Evolutionary conservation across 768 basidiomycete genomes (phyloP).

Genomic region (Grammothele lineata): DNA sequence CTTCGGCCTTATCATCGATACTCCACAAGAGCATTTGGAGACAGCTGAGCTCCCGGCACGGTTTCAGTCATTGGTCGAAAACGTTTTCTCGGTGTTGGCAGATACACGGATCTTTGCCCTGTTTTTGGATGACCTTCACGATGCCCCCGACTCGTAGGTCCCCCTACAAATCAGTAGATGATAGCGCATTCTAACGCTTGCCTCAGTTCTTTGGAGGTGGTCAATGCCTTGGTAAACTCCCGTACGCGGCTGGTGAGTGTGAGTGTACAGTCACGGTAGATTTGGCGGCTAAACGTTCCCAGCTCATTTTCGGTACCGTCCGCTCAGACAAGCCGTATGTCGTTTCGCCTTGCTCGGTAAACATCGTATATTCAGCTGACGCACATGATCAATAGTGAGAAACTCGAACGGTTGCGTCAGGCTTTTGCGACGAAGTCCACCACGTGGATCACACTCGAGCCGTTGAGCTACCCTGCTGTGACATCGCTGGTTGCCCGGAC

Average conservation of each 20-base stretch:
- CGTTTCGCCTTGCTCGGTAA: no score
- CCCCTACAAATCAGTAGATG: not conserved
- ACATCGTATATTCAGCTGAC: no score
- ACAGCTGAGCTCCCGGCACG: conserved; percentile 61
- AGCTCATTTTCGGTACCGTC: conserved; percentile 64
- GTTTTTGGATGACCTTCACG: conserved; percentile 72
- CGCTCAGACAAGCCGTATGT: conserved; percentile 52
- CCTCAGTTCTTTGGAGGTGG: conserved; percentile 57
- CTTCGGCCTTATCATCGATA: conserved; percentile 48
- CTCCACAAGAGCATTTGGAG: conserved; percentile 50
- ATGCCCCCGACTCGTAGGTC: conserved; percentile 63
- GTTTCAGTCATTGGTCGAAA: conserved; percentile 68
- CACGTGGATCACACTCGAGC: conserved; percentile 67
- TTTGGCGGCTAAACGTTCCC: conserved; percentile 6
- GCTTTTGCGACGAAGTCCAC: conserved; percentile 59
- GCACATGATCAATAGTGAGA: conserved; percentile 22
- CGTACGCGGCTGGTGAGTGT: conserved; percentile 58
- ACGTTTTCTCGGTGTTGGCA: conserved; percentile 63
- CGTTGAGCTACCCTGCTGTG: conserved; percentile 52
- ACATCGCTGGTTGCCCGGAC: conserved; percentile 59
- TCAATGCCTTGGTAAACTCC: conserved; percentile 60
- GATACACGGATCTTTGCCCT: conserved; percentile 68
- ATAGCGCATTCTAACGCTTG: conserved; percentile 1
- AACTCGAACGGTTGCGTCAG: conserved; percentile 45
- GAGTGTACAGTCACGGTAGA: not conserved